phyloP scores from a whole-genome alignment of 305 asterid genomes.

The Stenogyne calaminthoides region DNA sequence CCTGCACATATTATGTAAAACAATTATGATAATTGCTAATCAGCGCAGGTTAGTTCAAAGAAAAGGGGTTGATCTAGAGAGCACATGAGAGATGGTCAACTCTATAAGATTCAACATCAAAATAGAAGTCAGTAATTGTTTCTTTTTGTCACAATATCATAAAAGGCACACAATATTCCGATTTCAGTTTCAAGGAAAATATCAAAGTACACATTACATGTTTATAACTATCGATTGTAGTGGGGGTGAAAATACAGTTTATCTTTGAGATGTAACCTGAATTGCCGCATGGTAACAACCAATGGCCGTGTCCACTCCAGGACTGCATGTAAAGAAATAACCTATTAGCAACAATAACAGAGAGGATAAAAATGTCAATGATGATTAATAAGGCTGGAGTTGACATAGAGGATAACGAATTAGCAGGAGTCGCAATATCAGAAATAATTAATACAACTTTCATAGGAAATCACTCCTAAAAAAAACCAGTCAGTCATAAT shows the following conservation, averaged over 20 bases:
- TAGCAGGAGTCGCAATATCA: neutral
- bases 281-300: constrained; percentile 83
- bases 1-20: constrained; percentile 53
- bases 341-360: constrained; percentile 12
- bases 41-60: neutral
- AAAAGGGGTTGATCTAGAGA: constrained; percentile 11
- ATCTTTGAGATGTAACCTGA: constrained; percentile 53
- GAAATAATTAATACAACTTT: neutral
- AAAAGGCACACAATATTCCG: constrained; percentile 18
- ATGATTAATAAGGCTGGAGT: neutral
- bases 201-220: neutral
- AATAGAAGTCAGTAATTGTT: neutral
- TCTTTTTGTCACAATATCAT: constrained; percentile 11
- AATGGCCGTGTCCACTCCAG: constrained; percentile 66
- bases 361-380: constrained; percentile 4
- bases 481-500: neutral
- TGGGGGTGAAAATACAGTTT: neutral
- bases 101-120: constrained; percentile 19
- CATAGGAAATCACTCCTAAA: neutral
- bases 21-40: constrained; percentile 9
- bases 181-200: constrained; percentile 20
- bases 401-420: neutral
- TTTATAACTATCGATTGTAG: constrained; percentile 6
- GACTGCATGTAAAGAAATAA: constrained; percentile 38
- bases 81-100: constrained; percentile 10